A percentile compares a stretch with the other conserved stretches of the same genome.
phyloP scores from a whole-genome alignment of 2,329 filamentous ascomycete species.

The Talaromyces sp. region DNA sequence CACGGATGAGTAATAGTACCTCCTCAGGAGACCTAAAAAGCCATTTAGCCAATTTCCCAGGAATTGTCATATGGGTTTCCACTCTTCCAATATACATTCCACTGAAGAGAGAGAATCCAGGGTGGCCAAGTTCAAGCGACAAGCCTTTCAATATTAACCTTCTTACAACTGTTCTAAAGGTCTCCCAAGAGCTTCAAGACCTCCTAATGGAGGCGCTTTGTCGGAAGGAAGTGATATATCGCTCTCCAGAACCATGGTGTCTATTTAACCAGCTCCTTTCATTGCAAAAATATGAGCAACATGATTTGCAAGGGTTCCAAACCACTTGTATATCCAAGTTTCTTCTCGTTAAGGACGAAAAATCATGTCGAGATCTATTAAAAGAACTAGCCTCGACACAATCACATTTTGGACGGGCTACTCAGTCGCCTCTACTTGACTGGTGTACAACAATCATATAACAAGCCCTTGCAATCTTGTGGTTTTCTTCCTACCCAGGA shows the following conservation, averaged over 20 bases:
- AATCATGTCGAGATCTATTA: background rate
- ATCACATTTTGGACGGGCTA: no score
- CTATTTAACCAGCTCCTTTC: background rate
- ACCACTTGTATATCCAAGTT: background rate
- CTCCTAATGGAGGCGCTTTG: background rate
- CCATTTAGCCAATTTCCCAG: background rate
- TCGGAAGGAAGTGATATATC: constrained; percentile 1
- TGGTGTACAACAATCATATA: no score
- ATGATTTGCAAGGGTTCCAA: background rate
- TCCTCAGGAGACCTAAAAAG: background rate
- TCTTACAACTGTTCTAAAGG: background rate
- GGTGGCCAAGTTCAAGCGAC: background rate
- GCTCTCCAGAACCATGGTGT: background rate
- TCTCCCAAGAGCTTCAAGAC: background rate
- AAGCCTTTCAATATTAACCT: background rate
- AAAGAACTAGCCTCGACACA: background rate
- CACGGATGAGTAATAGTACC: background rate
- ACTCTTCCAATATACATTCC: constrained; percentile 5
- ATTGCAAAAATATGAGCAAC: background rate
- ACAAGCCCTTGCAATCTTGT: no score
- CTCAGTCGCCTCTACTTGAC: no score
- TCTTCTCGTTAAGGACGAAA: background rate
- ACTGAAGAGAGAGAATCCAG: background rate
- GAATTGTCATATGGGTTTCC: background rate
- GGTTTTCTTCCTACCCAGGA: no score